phyloP scores from a whole-genome alignment of 78 protist genomes.

The Ministeria vibrans region DNA sequence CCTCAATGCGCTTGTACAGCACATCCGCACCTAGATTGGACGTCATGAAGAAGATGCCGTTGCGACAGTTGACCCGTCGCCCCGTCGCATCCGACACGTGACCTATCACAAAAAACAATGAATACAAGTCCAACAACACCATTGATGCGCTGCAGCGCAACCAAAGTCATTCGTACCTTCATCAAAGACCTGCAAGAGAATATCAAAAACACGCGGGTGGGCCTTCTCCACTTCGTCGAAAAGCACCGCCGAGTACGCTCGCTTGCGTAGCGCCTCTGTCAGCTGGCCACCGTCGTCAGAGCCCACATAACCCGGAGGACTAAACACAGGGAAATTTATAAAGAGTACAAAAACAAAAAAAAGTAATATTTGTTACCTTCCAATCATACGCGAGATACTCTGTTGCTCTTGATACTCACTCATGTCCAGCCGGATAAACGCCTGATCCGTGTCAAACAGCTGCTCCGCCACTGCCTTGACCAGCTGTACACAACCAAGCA shows the following conservation, averaged over 20 bases:
- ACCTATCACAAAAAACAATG: too few relatives aligned
- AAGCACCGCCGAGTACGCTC: constrained; percentile 93
- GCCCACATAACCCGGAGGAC: constrained; percentile 98
- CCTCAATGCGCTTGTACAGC: constrained; percentile 14
- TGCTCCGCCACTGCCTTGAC: constrained; percentile 18
- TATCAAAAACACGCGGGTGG: constrained; percentile 24
- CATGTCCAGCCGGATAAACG: constrained; percentile 95
- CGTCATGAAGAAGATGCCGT: constrained; percentile 87
- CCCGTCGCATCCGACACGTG: constrained; percentile 95
- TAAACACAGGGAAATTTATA: too few relatives aligned
- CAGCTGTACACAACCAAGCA: neutral
- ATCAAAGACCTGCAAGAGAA: constrained; percentile 68
- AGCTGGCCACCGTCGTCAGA: constrained; percentile 97
- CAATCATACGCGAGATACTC: constrained; percentile 89
- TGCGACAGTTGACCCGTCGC: constrained; percentile 85
- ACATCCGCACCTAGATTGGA: constrained; percentile 81
- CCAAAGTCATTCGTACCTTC: too few relatives aligned
- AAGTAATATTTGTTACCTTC: too few relatives aligned
- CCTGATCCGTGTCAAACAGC: constrained; percentile 85
- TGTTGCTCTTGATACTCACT: constrained; percentile 94
- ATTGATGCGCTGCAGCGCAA: too few relatives aligned
- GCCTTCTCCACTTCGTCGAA: constrained; percentile 98
- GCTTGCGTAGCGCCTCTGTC: constrained; percentile 94
- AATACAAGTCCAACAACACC: too few relatives aligned
- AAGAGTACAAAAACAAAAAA: too few relatives aligned